Evolutionary conservation across 176 grass and related monocot species (phyloP), one percentile per base, ranked within the genome.

Genomic region (Sorghum bicolor): DNA sequence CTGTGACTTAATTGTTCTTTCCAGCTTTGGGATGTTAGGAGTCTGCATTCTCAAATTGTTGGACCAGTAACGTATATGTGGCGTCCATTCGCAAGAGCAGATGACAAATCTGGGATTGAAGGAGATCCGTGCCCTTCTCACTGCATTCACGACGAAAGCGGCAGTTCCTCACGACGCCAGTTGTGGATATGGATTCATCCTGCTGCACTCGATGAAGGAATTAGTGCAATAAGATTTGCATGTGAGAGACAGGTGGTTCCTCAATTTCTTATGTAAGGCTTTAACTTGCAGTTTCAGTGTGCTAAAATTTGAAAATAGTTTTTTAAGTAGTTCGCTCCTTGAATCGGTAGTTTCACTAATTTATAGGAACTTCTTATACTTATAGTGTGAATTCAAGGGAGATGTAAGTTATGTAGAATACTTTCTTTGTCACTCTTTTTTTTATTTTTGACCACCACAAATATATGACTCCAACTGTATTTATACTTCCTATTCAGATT

Each of bases 101-200:
- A 32, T 55, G 50, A 63, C n/a, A 60, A 87, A 57, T 82, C 53
- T 38, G 52, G 26, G n/a, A 10, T 19, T n/a, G 62, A 67, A 89
- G 67, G 66, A 72, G 52, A 69, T 75, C 16, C 67, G 17, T 76
- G 81, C 25, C 43, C 75, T 72, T 67, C 29, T 64, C 76, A 82
- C 50, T 83, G 32, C 29, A 66, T 41, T 53, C 75, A 76, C 61
- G 53, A 66, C 47, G 50, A 73, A 81, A 76, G 77, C 8, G 8
- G n/a, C 26, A 66, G 24, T 72, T 83, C 40, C 50, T 83, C 69
- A 29, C 64, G 20, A 41, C 86, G 91, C 4, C 76, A 93, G 58
- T 82, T 97, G 79, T 97, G 91, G 94, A 93, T 97, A 88, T 98
- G 95, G 92, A 88, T 98, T 77, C 92, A 98, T 84, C 84, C 95